These are phyloP conservation scores for Zalerion maritima DNA, from an alignment of 495 filamentous ascomycete species.

Conservation along the genomic window DNA sequence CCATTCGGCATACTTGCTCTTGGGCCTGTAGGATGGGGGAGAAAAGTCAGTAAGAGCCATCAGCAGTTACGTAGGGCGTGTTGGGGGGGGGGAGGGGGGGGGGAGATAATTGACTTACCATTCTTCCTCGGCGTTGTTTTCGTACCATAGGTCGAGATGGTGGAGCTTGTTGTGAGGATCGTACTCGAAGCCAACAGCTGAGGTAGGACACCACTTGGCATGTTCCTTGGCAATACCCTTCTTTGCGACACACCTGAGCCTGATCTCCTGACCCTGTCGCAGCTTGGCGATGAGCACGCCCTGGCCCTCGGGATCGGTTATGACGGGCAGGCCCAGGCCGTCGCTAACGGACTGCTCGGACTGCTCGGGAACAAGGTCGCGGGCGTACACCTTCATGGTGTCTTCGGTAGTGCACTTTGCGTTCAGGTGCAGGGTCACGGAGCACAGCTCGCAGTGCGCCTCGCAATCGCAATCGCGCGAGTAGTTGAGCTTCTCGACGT, in stretches of 20 bases:
- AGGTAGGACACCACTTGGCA: slow-evolving; percentile 86
- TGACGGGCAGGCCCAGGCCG: slow-evolving; percentile 60
- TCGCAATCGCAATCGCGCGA: slow-evolving; percentile 96
- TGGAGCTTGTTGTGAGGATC: slow-evolving; percentile 88
- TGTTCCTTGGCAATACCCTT: slow-evolving; percentile 99
- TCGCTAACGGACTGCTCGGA: slow-evolving; percentile 50
- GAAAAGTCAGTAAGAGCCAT: slow-evolving; percentile 2
- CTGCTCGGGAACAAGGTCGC: slow-evolving; percentile 58
- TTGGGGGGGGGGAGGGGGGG: slow-evolving; percentile 1
- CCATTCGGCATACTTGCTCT: slow-evolving; percentile 71
- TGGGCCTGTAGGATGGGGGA: slow-evolving; percentile 44
- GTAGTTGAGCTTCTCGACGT: slow-evolving; percentile 71
- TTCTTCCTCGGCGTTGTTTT: slow-evolving; percentile 67
- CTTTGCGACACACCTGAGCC: slow-evolving; percentile 84
- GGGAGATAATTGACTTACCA: slow-evolving; percentile 50
- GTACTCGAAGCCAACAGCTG: slow-evolving; percentile 94
- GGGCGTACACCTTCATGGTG: slow-evolving; percentile 79
- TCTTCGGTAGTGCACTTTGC: slow-evolving; percentile 70
- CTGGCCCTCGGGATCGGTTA: slow-evolving; percentile 63
- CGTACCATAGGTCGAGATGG: slow-evolving; percentile 88
- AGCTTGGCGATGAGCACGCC: slow-evolving; percentile 81
- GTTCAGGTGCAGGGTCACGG: slow-evolving; percentile 65
- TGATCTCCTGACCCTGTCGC: slow-evolving; percentile 72
- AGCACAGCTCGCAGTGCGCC: slow-evolving; percentile 78
- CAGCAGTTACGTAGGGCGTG: no score